Evolutionary conservation across 345 rosid species (phyloP), one percentile per base, ranked within the genome.

Genomic region (Trapa bicornis): DNA sequence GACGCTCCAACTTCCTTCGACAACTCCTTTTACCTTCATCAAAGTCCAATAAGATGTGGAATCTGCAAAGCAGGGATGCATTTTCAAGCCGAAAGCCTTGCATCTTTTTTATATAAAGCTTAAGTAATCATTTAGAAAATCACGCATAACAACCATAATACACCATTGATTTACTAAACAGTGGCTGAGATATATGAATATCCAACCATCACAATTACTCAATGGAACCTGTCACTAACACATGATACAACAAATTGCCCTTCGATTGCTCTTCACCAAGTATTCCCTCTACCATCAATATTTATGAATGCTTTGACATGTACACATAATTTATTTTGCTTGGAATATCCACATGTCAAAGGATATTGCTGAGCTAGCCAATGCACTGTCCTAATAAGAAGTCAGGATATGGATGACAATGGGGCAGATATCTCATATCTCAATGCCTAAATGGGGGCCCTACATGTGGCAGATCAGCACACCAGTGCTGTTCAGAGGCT

Each of bases 11-110:
- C 81, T 94, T 94, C 76, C 96, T 83, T 67, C 97, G 77, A 73
- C 97, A 94, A 75, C 99, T 91, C 70, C 96, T 78, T 71, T 91
- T 91, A 53, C 89, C 99, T 72, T 94, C 96, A 38, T 94, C 99
- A 77, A 94, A 94, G 82, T 94, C 91, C 2, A 83, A 65, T 65
- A 94, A 77, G 61, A 87, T 63, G 37, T 94, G 97, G 76, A 94
- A 94, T 89, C 97, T 94, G 79, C 75, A 53, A 37, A 9, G 52
- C 43, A 47, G 60, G 58, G 61, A 4, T 70, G 41, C 72, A 71
- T 37, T 32, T 10, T 58, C 38, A 58, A 32, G 13, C 38, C 0
- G 1, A 33, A 2, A 32, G 1, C 35, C 63, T 58, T 10, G 32
- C 15, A 45, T 29, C 32, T 13, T 32, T 58, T 58, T 1, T 35